Evolutionary conservation across 208 protist genomes (phyloP).

Genomic region (Wallacemonas sp.): DNA sequence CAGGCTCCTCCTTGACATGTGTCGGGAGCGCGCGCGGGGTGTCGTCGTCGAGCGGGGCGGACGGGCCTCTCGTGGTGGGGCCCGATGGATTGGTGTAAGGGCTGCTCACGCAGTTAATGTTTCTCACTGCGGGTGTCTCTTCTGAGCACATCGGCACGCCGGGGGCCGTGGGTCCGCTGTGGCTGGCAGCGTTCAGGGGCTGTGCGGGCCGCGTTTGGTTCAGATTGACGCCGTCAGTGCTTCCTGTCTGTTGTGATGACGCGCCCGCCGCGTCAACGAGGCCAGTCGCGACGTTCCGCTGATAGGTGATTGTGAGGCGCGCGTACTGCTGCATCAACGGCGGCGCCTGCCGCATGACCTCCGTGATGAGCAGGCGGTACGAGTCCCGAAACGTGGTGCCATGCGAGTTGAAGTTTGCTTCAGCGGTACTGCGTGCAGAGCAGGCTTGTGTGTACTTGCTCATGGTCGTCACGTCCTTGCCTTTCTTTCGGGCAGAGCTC

Average conservation of each 20-base stretch:
- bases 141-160: too few relatives aligned
- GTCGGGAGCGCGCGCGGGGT: background rate
- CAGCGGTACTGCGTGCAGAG: conserved; percentile 5
- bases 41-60: background rate
- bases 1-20: background rate
- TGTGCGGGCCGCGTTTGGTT: background rate
- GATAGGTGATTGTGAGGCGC: conserved; percentile 18
- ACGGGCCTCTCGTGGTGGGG: background rate
- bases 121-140: too few relatives aligned
- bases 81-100: background rate
- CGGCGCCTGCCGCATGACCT: conserved; percentile 3
- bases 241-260: background rate
- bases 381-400: conserved; percentile 14
- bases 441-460: conserved; percentile 9
- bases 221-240: background rate
- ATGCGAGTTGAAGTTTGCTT: background rate
- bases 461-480: conserved; percentile 14
- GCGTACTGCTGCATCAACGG: conserved; percentile 26
- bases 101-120: too few relatives aligned
- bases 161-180: too few relatives aligned
- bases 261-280: conserved; percentile 8
- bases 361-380: conserved; percentile 11
- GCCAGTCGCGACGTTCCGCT: conserved; percentile 9
- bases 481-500: conserved; percentile 8
- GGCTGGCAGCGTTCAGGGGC: too few relatives aligned